A percentile compares a stretch with the other conserved stretches of the same genome.
Conservation (phyloP, 2,329 filamentous ascomycete genomes). For the Nemania serpens region DNA sequence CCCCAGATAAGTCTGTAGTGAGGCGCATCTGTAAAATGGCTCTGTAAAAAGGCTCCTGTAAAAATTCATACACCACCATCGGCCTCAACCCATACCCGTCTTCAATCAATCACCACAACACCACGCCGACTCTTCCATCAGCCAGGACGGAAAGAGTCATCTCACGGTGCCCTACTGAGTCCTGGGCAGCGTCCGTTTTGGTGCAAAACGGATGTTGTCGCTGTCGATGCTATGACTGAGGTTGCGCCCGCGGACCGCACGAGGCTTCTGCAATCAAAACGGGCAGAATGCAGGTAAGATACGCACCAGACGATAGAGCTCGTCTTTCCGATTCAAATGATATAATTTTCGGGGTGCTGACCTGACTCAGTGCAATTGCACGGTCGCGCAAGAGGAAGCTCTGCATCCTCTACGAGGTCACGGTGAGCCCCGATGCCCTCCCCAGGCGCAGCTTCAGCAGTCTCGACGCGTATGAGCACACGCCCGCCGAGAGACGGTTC, state of each 20-base stretch:
- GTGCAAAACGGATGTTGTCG: slow-evolving; percentile 71
- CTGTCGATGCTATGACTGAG: slow-evolving; percentile 73
- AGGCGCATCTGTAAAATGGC: not conserved
- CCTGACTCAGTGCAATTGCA: slow-evolving; percentile 66
- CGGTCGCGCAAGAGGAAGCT: slow-evolving; percentile 89
- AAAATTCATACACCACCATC: slow-evolving; percentile 34
- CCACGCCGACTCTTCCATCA: slow-evolving; percentile 47
- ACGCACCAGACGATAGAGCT: slow-evolving; percentile 50
- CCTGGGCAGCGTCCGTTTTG: slow-evolving; percentile 60
- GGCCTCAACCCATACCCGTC: slow-evolving; percentile 24
- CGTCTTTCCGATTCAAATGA: slow-evolving; percentile 55
- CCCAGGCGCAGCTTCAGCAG: slow-evolving; percentile 63
- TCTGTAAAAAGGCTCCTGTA: slow-evolving; percentile 25
- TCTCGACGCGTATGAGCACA: slow-evolving; percentile 59
- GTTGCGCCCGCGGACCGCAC: slow-evolving; percentile 68
- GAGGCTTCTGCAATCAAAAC: slow-evolving; percentile 69
- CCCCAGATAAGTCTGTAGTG: slow-evolving; percentile 21
- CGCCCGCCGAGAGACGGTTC: slow-evolving; percentile 59
- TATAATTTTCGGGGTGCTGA: slow-evolving; percentile 53
- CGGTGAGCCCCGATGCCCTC: slow-evolving; percentile 69
- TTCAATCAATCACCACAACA: slow-evolving; percentile 42
- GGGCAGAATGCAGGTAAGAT: slow-evolving; percentile 64
- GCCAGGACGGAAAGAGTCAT: slow-evolving; percentile 38
- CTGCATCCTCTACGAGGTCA: slow-evolving; percentile 81
- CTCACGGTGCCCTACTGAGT: slow-evolving; percentile 43